Percentiles rank a stretch among this genome's conserved stretches.
phyloP scores from a whole-genome alignment of 192 early-diverging fungal species.

The Phycomyces blakesleeanus region DNA sequence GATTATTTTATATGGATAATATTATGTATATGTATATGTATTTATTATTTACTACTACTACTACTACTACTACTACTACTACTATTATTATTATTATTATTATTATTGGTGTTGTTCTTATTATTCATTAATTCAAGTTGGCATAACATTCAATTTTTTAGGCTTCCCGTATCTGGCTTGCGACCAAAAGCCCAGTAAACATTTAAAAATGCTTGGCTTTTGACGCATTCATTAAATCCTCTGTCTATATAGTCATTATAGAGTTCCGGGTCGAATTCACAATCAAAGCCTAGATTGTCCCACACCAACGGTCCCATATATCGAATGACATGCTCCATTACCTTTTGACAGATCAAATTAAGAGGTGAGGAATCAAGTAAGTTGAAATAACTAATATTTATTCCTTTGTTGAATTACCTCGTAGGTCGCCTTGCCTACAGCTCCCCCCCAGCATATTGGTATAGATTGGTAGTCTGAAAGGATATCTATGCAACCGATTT shows the following conservation, averaged over 20 bases:
- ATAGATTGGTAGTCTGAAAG: conserved; percentile 16
- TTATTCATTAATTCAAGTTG: too few species aligned
- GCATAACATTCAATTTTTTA: too few species aligned
- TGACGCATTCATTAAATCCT: conserved; percentile 29
- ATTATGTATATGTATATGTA: too few species aligned
- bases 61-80: too few species aligned
- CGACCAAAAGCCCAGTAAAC: conserved; percentile 15
- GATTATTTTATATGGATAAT: too few species aligned
- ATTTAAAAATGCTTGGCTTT: conserved; percentile 20
- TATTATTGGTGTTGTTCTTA: too few species aligned
- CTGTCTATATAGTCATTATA: conserved; percentile 20
- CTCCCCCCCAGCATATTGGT: conserved; percentile 29
- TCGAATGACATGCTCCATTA: neutral
- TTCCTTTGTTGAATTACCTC: conserved; percentile 6
- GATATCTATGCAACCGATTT: neutral
- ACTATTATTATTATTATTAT: too few species aligned
- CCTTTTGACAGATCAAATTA: neutral
- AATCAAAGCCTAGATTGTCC: neutral
- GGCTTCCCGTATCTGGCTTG: neutral
- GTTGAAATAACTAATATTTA: too few species aligned
- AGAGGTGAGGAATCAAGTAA: neutral
- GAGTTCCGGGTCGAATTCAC: neutral
- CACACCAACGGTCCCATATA: conserved; percentile 8
- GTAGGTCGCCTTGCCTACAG: conserved; percentile 20
- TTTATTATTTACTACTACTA: too few species aligned